Evolutionary conservation across 169 alveolate genomes (phyloP), one percentile per base, ranked within the genome.

Genomic region (Perkinsus olseni): DNA sequence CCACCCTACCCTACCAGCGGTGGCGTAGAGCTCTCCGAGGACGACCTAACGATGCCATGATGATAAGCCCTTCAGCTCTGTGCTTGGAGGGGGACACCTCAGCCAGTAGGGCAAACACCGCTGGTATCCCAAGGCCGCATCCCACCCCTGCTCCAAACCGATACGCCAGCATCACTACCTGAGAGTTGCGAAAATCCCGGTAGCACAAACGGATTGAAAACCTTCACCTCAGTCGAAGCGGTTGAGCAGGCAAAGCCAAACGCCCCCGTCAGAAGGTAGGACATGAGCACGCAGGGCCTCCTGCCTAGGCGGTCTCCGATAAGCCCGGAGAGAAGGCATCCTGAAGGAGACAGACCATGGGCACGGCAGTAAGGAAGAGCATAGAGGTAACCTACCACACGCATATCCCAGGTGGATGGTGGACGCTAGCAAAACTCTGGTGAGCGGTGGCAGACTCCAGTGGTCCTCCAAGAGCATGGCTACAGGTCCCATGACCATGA

Each of bases 231-330:
- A 21, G 82, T 62, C 1, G 82, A 28, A 62, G 82, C 82, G 8
- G 82, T 6, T 62, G 82, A 13, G 34, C 82, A 21, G 40, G 93
- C 93, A 21, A 91, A n/a, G 40, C 93, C 93, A 37, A 91, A 91
- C 11, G 31, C 74, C n/a, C 74, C 93, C 40, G 39, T 91, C n/a
- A 40, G 34, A 34, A 91, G 21, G 20, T 91, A 91, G n/a, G 93
- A 39, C 11, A 91, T 10, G 38, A 91, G 74, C 20, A 91, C 62
- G 74, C 48, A 28, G 21, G 39, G 39, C n/a, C 93, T 1, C 39
- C 93, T 36, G 8, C 93, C 93, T 37, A 37, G 50, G 0, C 74
- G 40, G 24, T 91, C 93, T 0, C 93, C 93, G 24, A 91, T 40
- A 37, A 39, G 3, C 10, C 93, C 93, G 39, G 74, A 37, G 39